Base-by-base conservation (phyloP, 2,329 filamentous ascomycete genomes). In the Rhinocladiella mackenziei region DNA sequence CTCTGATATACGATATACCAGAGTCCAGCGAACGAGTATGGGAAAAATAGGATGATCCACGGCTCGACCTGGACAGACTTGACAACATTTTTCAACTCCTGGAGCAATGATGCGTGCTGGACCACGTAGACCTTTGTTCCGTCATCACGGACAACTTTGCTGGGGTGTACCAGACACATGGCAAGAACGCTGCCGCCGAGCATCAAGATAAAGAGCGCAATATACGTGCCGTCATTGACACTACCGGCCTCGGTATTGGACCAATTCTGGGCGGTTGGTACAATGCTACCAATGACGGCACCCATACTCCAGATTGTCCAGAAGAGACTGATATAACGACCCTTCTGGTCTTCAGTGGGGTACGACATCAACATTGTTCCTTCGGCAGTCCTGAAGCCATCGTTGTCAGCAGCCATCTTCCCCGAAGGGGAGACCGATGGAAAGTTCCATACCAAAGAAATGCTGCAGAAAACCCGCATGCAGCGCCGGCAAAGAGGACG, bases 301-400 rank as follows among this genome's bases (percentile, higher is more conserved):
- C 89, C 89, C 48, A 89, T 66, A 66, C 95, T 95, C 75, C 95
- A 96, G 60, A 96, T 94, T 64, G 89, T 81, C 89, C 89, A 95
- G 69, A 95, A 95, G 71, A 81, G 82, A 49, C 85, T 85, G 63
- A 95, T 94, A 65, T 88, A 95, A 48, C 83, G 81, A 31, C 89
- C 89, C 73, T 95, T 95, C 54, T 80, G 78, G 25, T 78, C 66
- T 67, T 95, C 89, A 14, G 77, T 73, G 2, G 89, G 89, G 64
- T 95, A 95, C 7, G 43, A 46, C 30, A 37, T 22, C 14, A 45
- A 22, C 4, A 34, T 22, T 9, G 36, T 28, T 18, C 28, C 15
- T 26, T 25, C 13, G 25, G 38, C 18, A 22, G 38, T 11, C 31
- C 31, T 34, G 18, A 13, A 8, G 7, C 14, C 5, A 38, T 15